phyloP scores from a whole-genome alignment of 2,329 filamentous ascomycete species.

The Curvularia verruculosa region DNA sequence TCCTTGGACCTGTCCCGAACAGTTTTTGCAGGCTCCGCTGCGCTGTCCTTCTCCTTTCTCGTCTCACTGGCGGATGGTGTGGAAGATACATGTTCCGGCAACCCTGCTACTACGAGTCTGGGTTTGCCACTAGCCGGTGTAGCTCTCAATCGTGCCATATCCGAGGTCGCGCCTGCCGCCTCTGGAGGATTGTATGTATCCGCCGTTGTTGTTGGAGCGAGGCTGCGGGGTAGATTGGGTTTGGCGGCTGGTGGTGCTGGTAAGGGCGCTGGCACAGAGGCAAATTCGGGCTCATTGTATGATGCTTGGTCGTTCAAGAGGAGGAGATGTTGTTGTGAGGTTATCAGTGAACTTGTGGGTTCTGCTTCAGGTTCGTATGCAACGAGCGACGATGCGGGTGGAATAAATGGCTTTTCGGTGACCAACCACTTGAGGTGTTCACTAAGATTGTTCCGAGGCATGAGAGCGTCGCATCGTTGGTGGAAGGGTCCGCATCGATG shows the following conservation, averaged over 20 bases:
- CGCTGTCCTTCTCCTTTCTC: constrained; percentile 5
- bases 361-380: constrained; percentile 36
- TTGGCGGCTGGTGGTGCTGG: constrained; percentile 20
- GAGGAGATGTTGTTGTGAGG: constrained; percentile 21
- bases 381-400: constrained; percentile 40
- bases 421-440: constrained; percentile 58
- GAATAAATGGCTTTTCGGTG: constrained; percentile 53
- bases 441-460: constrained; percentile 58
- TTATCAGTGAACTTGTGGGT: constrained; percentile 29
- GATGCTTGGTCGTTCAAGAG: constrained; percentile 14
- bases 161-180: constrained; percentile 15
- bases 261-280: constrained; percentile 19
- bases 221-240: constrained; percentile 27
- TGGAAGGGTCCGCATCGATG: constrained; percentile 25
- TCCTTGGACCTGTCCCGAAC: constrained; percentile 5
- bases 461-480: constrained; percentile 44
- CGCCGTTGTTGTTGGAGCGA: constrained; percentile 27
- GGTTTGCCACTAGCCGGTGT: constrained; percentile 53
- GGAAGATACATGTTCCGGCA: constrained; percentile 23
- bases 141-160: constrained; percentile 54
- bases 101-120: constrained; percentile 39
- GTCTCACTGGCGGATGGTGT: constrained; percentile 7
- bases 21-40: background rate
- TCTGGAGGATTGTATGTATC: constrained; percentile 34
- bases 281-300: constrained; percentile 30